A percentile compares a stretch with the other conserved stretches of the same genome.
These are phyloP conservation scores for Colletotrichum navitas DNA, from an alignment of 2,329 filamentous ascomycete species.

Conservation along the genomic window DNA sequence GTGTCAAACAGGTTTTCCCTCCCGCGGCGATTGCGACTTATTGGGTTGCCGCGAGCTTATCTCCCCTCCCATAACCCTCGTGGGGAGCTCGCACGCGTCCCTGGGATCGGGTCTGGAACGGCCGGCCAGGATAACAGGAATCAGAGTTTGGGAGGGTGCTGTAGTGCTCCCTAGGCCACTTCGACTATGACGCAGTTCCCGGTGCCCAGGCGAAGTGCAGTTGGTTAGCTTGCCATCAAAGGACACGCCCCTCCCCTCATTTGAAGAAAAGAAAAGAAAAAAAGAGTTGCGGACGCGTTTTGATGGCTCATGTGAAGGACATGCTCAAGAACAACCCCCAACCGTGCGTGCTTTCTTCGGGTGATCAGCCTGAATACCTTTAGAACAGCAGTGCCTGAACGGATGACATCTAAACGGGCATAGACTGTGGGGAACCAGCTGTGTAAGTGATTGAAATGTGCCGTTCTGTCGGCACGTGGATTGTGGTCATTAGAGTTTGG, in stretches of 20 bases:
- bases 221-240: not conserved
- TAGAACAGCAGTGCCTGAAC: not conserved
- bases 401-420: too few relatives aligned
- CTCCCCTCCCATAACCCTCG: not conserved
- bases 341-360: not conserved
- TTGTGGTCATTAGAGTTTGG: not conserved
- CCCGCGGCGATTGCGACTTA: not conserved
- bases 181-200: not conserved
- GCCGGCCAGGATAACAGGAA: too few relatives aligned
- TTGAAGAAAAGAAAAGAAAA: not conserved
- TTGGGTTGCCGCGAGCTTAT: not conserved
- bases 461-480: not conserved
- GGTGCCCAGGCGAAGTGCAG: not conserved
- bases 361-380: too few relatives aligned
- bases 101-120: too few relatives aligned
- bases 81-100: not conserved
- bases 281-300: not conserved
- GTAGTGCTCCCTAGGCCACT: not conserved
- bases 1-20: not conserved
- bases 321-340: not conserved
- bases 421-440: not conserved
- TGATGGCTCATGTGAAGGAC: not conserved
- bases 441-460: not conserved
- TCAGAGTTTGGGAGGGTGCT: not conserved
- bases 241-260: not conserved